A percentile compares a stretch with the other conserved stretches of the same genome.
Conservation (phyloP, 768 basidiomycete genomes). For the Boletus subparvulus region DNA sequence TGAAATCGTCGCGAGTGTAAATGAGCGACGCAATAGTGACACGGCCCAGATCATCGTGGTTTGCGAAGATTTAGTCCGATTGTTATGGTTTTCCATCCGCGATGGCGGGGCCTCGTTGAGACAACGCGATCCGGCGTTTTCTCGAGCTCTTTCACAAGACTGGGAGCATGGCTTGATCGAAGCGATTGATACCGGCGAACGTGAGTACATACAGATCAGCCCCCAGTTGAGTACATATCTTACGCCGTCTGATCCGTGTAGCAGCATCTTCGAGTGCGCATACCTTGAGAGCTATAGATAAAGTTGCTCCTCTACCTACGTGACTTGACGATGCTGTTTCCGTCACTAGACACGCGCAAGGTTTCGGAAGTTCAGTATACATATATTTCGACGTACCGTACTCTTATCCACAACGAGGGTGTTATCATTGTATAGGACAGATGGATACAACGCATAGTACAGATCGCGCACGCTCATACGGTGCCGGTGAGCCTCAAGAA, state of each 20-base stretch:
- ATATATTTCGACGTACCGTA: not conserved
- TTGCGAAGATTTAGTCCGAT: constrained; percentile 23
- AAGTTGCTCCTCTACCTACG: not conserved
- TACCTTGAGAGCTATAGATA: not conserved
- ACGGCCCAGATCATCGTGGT: constrained; percentile 29
- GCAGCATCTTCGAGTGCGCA: not conserved
- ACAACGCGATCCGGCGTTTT: constrained; percentile 13
- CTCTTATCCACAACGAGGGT: not conserved
- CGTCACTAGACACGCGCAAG: not conserved
- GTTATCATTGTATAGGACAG: not conserved
- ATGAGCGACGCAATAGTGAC: constrained; percentile 23
- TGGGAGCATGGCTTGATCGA: constrained; percentile 18
- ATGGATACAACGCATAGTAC: not conserved
- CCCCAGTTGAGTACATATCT: not conserved
- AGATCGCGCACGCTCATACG: constrained; percentile 2
- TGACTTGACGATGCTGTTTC: not conserved
- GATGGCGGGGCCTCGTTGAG: constrained; percentile 27
- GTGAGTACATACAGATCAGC: constrained; percentile 13
- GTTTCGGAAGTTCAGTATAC: not conserved
- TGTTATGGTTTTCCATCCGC: constrained; percentile 32
- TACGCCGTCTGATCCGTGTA: not conserved
- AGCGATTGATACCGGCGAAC: constrained; percentile 19
- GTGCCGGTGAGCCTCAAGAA: constrained; percentile 29
- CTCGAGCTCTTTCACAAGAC: constrained; percentile 16
- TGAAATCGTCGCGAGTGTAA: constrained; percentile 19